Base-by-base conservation (phyloP, 768 basidiomycete species). In the Tylopilus sp. region DNA sequence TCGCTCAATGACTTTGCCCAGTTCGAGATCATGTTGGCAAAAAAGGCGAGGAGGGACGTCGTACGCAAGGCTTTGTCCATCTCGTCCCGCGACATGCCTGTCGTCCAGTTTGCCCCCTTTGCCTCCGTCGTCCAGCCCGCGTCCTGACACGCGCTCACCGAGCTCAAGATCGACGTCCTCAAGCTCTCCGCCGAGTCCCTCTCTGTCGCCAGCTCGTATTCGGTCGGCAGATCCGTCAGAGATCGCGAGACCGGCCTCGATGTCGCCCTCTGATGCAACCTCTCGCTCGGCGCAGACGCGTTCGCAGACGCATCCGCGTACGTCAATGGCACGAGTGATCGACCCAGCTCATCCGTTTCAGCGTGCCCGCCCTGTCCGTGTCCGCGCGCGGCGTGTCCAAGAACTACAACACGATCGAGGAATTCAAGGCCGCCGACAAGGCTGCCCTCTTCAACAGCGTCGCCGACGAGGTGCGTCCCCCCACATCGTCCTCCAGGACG, bases 361-460 rank as follows among this genome's bases (percentile, higher is more conserved):
- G 84, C 46, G 53, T 70, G 13, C 68, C 81, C 2, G 63, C 78
- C 8, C 75, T 82, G 55, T 74, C 84, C 13, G 75, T 84, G 40
- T 50, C 71, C 2, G 78, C 84, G 0, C 67, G 62, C 5, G 97
- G 96, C 34, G 74, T 77, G 11, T 77, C 97, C 63, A 94, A 91
- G 78, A 98, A 98, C 70, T 98, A 83, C 74, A 99, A 98, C 67
- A 98, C 96, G 10, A 89, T 98, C 61, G 94, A 98, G 61, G 93
- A 97, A 12, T 98, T 98, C 76, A 92, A 87, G 62, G 82, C 83
- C 8, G 86, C 89, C 1, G 86, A 92, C 63, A 99, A 99, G 78
- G 83, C 86, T 7, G 80, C 82, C n/a, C 70, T 97, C 17, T 93
- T 98, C 72, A 88, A 89, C 52, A 64, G 77, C 26, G 68, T 87